A percentile compares a stretch with the other conserved stretches of the same genome.
Conservation (phyloP, 2,329 filamentous ascomycete genomes). For the Cladophialophora chaetospira region DNA sequence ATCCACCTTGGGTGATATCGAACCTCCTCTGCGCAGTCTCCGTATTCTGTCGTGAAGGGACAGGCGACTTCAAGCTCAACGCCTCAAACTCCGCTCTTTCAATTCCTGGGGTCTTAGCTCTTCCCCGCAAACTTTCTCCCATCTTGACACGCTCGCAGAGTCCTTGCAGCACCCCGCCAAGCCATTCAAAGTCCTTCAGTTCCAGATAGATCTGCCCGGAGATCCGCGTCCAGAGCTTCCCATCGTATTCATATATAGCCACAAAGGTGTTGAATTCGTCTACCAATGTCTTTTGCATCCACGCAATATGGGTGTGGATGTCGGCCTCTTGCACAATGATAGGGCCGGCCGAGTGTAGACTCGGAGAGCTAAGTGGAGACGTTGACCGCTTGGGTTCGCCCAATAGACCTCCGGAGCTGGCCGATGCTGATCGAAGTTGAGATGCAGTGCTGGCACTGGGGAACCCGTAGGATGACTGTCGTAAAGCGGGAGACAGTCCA, state of each 20-base stretch:
- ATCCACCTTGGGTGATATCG: constrained; percentile 26
- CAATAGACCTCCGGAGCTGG: constrained; percentile 10
- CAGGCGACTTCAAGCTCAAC: constrained; percentile 14
- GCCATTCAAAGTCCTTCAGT: constrained; percentile 73
- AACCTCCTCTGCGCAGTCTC: constrained; percentile 19
- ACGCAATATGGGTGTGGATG: constrained; percentile 52
- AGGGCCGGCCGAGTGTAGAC: constrained; percentile 21
- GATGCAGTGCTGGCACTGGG: constrained; percentile 18
- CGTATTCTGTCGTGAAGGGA: constrained; percentile 22
- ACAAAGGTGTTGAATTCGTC: constrained; percentile 72
- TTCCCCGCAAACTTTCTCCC: constrained; percentile 30
- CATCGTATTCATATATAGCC: constrained; percentile 62
- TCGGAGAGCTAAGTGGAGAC: constrained; percentile 25
- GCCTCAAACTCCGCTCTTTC: constrained; percentile 16
- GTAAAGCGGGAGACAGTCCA: constrained; percentile 29
- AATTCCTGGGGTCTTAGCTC: constrained; percentile 10
- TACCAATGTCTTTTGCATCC: constrained; percentile 59
- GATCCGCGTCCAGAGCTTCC: constrained; percentile 69
- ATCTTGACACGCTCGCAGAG: constrained; percentile 54
- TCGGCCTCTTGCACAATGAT: constrained; percentile 40
- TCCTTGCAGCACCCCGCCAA: constrained; percentile 59
- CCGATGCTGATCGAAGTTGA: constrained; percentile 11
- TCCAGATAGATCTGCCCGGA: constrained; percentile 87
- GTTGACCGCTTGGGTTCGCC: constrained; percentile 19
- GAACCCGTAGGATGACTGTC: constrained; percentile 30